A percentile compares a stretch with the other conserved stretches of the same genome.
Evolutionary conservation across 2,329 filamentous ascomycete genomes (phyloP).

Genomic region (Ascosphaera apis): DNA sequence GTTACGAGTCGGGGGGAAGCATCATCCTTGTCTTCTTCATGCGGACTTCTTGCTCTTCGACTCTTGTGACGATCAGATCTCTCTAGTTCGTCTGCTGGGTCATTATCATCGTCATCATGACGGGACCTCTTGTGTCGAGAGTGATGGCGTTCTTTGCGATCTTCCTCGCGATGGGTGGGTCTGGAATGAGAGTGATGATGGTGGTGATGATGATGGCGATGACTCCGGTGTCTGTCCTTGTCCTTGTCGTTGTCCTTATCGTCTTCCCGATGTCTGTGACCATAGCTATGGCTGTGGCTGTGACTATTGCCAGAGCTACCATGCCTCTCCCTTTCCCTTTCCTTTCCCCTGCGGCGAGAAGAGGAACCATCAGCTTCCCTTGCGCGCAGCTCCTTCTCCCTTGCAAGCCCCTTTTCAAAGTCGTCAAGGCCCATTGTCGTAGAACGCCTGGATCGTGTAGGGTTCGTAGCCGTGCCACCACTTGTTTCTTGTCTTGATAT

Average conservation of each 20-base stretch:
- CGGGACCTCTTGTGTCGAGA: conserved; percentile 44
- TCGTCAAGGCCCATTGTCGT: conserved; percentile 39
- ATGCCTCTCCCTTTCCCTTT: conserved; percentile 10
- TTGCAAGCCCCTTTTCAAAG: conserved; percentile 55
- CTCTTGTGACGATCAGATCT: conserved; percentile 6
- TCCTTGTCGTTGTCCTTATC: conserved; percentile 14
- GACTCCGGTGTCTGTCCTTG: conserved; percentile 2
- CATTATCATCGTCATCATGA: conserved; percentile 21
- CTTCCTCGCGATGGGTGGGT: conserved; percentile 15
- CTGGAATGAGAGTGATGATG: conserved; percentile 3
- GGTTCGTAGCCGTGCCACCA: too few species aligned
- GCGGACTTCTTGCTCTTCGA: conserved; percentile 8
- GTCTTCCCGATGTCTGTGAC: conserved; percentile 15
- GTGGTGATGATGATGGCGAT: conserved; percentile 24
- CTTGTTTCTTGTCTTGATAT: not conserved
- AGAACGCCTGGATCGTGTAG: too few species aligned
- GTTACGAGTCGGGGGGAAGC: not conserved
- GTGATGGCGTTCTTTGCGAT: conserved; percentile 25
- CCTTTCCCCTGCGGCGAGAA: conserved; percentile 8
- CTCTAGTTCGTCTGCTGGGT: conserved; percentile 12
- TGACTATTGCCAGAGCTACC: not conserved
- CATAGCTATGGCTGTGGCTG: conserved; percentile 12
- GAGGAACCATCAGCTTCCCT: conserved; percentile 6
- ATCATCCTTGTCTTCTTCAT: conserved; percentile 8
- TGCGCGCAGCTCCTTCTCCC: conserved; percentile 23